These are phyloP conservation scores for Fusarium sp. DNA, from an alignment of 2,329 filamentous ascomycete species.

Conservation along the genomic window DNA sequence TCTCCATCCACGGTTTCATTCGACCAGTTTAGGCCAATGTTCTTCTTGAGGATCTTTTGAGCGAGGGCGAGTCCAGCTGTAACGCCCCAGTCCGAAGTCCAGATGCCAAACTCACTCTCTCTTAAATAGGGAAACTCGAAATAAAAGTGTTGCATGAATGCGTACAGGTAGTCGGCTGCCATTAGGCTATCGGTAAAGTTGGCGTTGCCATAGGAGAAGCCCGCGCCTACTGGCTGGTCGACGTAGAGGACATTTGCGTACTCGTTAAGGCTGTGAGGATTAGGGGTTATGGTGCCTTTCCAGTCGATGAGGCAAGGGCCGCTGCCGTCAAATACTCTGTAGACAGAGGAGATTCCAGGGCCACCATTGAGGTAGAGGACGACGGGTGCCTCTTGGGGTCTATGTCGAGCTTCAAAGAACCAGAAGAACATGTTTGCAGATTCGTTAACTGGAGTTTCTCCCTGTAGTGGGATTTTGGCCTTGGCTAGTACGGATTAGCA, in stretches of 20 bases:
- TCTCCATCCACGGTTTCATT: too few species aligned
- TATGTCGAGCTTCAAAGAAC: conserved; percentile 6
- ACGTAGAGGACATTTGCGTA: conserved; percentile 18
- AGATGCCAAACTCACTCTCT: conserved; percentile 1
- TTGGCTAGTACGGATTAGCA: background rate
- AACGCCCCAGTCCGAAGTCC: conserved; percentile 11
- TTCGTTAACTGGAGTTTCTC: background rate
- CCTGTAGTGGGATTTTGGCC: background rate
- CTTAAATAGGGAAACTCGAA: background rate
- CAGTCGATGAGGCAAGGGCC: conserved; percentile 8
- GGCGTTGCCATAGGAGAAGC: conserved; percentile 13
- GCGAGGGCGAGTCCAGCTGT: conserved; percentile 3
- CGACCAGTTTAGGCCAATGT: background rate
- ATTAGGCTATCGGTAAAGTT: background rate
- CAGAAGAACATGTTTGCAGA: conserved; percentile 13
- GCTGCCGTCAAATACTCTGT: conserved; percentile 2
- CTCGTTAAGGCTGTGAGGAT: conserved; percentile 6
- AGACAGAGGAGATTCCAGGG: conserved; percentile 1
- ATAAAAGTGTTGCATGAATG: conserved; percentile 6
- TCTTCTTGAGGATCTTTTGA: background rate
- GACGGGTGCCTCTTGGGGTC: background rate
- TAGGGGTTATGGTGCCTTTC: background rate
- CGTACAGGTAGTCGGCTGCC: background rate
- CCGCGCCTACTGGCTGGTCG: background rate
- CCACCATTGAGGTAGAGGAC: conserved; percentile 17